Percentiles rank a stretch among this genome's conserved stretches.
Conservation (phyloP, 371 early-diverging fungal species). For the Actinomucor elegans region DNA sequence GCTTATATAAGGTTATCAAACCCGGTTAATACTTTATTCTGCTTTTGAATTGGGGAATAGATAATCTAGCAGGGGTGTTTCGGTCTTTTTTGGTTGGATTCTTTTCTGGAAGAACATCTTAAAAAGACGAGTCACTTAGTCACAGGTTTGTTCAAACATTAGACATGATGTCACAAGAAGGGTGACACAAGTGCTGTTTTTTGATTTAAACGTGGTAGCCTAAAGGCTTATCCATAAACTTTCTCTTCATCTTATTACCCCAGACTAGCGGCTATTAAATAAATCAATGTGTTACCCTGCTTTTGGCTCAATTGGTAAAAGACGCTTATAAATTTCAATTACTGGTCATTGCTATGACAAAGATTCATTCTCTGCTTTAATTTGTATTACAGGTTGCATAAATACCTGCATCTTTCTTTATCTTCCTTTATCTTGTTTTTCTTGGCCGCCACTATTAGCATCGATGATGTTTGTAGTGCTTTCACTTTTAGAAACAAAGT, state of each 20-base stretch:
- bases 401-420: neutral
- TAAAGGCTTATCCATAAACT: constrained; percentile 12
- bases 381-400: no score
- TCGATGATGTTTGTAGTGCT: no score
- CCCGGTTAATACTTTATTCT: neutral
- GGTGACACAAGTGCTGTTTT: no score
- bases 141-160: neutral
- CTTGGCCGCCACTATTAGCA: no score
- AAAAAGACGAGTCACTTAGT: neutral
- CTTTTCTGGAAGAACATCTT: constrained; percentile 1
- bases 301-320: constrained; percentile 5
- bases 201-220: constrained; percentile 12
- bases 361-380: neutral
- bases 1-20: constrained; percentile 10
- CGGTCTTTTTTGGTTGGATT: neutral
- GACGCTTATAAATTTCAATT: constrained; percentile 17
- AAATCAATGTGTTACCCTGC: no score
- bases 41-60: constrained; percentile 13
- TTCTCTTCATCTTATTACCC: neutral
- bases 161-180: constrained; percentile 16
- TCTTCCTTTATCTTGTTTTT: neutral
- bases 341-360: neutral
- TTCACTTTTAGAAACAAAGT: no score
- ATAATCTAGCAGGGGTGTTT: constrained; percentile 21
- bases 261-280: constrained; percentile 1